phyloP scores from a whole-genome alignment of 106 monocot genomes.

The Acorus gramineus region DNA sequence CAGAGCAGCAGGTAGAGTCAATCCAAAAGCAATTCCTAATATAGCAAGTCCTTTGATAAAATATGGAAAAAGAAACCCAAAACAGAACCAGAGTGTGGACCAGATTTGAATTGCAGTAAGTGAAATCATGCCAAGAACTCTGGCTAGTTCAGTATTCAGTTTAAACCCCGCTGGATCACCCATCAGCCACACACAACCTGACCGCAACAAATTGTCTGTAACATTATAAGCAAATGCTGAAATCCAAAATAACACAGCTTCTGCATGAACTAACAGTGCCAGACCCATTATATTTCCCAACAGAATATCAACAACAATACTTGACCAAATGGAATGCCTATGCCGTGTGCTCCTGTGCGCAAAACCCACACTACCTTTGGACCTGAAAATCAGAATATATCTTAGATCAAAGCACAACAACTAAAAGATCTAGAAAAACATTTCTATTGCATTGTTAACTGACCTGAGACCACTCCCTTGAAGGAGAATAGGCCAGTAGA shows the following conservation, averaged over 20 bases:
- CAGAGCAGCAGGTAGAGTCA: constrained; percentile 54
- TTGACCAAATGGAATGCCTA: constrained; percentile 69
- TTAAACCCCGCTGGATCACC: constrained; percentile 97
- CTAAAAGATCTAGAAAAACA: neutral
- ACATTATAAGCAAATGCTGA: constrained; percentile 16
- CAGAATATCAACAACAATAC: constrained; percentile 46
- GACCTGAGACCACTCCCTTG: constrained; percentile 50
- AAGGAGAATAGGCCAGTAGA: constrained; percentile 87
- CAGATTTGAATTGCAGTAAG: constrained; percentile 84
- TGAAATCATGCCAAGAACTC: constrained; percentile 72
- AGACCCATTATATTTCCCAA: constrained; percentile 55
- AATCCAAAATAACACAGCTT: constrained; percentile 27
- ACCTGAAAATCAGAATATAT: constrained; percentile 31
- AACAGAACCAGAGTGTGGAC: constrained; percentile 70
- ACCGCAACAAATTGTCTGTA: constrained; percentile 65
- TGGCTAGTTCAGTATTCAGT: constrained; percentile 79
- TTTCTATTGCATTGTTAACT: neutral
- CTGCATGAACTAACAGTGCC: constrained; percentile 24
- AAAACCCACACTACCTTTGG: constrained; percentile 51
- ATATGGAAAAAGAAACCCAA: constrained; percentile 24
- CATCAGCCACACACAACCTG: constrained; percentile 97
- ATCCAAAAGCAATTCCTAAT: constrained; percentile 50
- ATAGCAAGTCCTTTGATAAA: constrained; percentile 40
- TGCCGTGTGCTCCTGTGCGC: constrained; percentile 41
- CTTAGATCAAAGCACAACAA: neutral